These are phyloP conservation scores for Apiospora kogelbergensis DNA, from an alignment of 2,329 filamentous ascomycete species.

Conservation along the genomic window DNA sequence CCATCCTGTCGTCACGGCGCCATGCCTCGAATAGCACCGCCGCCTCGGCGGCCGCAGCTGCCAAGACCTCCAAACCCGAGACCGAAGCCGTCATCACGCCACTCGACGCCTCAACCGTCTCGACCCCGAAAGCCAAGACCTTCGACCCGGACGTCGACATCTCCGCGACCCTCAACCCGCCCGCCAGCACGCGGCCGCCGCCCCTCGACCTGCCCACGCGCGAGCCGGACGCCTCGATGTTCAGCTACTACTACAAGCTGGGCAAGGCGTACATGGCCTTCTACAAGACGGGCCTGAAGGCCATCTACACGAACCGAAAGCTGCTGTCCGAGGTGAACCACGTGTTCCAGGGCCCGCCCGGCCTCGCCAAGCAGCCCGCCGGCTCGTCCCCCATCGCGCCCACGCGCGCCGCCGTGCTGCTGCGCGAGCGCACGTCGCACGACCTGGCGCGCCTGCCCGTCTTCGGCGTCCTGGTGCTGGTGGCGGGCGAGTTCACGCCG, in stretches of 20 bases:
- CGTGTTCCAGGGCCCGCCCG: constrained; percentile 34
- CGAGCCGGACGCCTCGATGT: constrained; percentile 40
- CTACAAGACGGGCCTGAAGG: constrained; percentile 82
- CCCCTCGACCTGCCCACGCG: constrained; percentile 63
- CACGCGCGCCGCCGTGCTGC: constrained; percentile 69
- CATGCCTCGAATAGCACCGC: not conserved
- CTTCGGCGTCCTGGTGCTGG: constrained; percentile 72
- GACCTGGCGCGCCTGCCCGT: constrained; percentile 77
- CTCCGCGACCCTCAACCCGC: constrained; percentile 62
- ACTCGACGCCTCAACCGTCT: constrained; percentile 11
- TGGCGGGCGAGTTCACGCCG: constrained; percentile 87
- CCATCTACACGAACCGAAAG: constrained; percentile 67
- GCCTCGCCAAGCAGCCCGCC: not conserved
- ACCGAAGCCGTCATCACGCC: constrained; percentile 12
- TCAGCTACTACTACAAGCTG: constrained; percentile 56
- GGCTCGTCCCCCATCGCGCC: constrained; percentile 40
- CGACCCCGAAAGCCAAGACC: constrained; percentile 6
- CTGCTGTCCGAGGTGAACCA: constrained; percentile 42
- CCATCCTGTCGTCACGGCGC: not conserved
- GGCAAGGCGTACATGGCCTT: constrained; percentile 79
- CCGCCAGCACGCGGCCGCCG: constrained; percentile 70
- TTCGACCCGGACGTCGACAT: constrained; percentile 13
- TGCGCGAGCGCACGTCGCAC: constrained; percentile 65
- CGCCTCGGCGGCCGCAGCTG: not conserved
- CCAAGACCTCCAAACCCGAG: constrained; percentile 1